Conservation (phyloP, 176 grass and related monocot genomes). For the Ampelocalamus luodianensis region DNA sequence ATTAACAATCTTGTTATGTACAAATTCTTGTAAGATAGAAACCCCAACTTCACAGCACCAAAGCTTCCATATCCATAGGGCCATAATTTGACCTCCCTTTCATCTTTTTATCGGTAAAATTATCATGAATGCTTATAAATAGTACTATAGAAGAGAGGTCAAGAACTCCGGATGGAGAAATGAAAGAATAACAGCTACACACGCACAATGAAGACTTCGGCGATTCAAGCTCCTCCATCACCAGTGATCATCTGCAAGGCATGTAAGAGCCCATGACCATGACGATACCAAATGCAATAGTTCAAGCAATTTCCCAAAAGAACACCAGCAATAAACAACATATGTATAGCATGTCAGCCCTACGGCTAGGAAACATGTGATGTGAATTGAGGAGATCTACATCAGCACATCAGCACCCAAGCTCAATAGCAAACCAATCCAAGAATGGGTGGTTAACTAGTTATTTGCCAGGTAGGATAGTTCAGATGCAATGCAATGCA, state of each 20-base stretch:
- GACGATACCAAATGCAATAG: conserved; percentile 4
- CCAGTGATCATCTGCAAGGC: conserved; percentile 53
- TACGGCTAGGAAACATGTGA: neutral
- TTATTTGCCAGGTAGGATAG: neutral
- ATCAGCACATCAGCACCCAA: neutral
- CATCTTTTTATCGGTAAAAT: conserved; percentile 51
- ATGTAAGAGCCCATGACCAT: conserved; percentile 6
- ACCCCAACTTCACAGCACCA: conserved; percentile 50
- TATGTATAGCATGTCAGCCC: conserved; percentile 14
- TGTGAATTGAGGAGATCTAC: neutral
- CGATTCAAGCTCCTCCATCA: conserved; percentile 53
- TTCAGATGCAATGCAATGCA: neutral
- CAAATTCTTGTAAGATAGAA: conserved; percentile 60
- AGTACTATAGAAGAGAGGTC: conserved; percentile 61
- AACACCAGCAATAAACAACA: no score
- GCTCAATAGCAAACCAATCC: neutral
- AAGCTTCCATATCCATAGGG: conserved; percentile 45
- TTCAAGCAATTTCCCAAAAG: conserved; percentile 31
- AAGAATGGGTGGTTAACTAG: neutral
- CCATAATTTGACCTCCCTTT: conserved; percentile 55
- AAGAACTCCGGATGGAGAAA: conserved; percentile 58
- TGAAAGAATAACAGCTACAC: conserved; percentile 77
- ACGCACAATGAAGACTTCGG: conserved; percentile 45
- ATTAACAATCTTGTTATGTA: conserved; percentile 67
- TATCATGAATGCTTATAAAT: conserved; percentile 50